Evolutionary conservation across 1,139 yeast species (phyloP), one percentile per base, ranked within the genome.

Genomic region (Geotrichum carabidarum): DNA sequence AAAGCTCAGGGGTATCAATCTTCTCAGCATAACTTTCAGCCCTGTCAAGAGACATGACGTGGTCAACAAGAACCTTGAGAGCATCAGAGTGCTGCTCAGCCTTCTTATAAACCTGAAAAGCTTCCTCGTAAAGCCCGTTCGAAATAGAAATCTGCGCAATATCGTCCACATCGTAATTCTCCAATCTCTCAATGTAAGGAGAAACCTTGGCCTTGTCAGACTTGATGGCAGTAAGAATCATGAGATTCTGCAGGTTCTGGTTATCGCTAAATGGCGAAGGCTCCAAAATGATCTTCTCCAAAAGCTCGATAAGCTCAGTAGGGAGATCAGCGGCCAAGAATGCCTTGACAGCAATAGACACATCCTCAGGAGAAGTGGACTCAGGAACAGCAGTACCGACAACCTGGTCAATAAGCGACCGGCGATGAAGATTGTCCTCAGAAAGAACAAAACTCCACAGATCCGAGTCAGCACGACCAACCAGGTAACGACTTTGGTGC

Each of bases 361-460:
- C 89, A 54, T 96, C 96, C 73, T 93, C 97, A 17, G 99, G 97
- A 65, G 88, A 95, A 60, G 81, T 87, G 58, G 91, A 79, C 73
- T 93, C 99, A 31, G 99, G 98, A 62, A 93, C 91, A 58, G 97
- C 99, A 57, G 95, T 88, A 47, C 96, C 91, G 59, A 93, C 90
- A 60, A 93, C 90, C 70, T 91, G 96, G 66, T 93, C 99, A 63
- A 93, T 78, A 68, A 93, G 78, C 68, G 84, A 94, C 68, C 96
- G 84, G 74, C 96, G 84, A 74, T 91, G 95, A 59, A 82, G 76
- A 70, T 88, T 90, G 52, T 86, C 95, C 54, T 79, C 80, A 58
- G 76, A 67, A 68, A 93, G 78, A 8, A 91, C 99, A 64, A 78
- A 78, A 59, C 80, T 75, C 98, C 99, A 93, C 62, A 93, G 79